These are phyloP conservation scores for Tremella fuciformis DNA, from an alignment of 768 basidiomycete species.

Conservation along the genomic window DNA sequence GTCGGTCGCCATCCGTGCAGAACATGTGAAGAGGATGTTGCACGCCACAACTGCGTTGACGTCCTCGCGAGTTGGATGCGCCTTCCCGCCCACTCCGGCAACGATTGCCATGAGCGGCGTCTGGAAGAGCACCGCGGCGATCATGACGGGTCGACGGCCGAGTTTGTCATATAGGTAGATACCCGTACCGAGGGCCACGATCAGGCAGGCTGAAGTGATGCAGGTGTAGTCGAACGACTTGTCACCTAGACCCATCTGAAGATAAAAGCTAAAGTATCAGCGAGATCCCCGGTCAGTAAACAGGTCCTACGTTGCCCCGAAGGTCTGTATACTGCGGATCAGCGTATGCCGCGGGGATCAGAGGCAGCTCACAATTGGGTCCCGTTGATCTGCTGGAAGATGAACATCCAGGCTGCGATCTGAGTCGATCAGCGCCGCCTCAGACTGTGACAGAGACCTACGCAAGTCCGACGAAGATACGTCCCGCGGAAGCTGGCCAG, in stretches of 20 bases:
- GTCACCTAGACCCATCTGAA: constrained; percentile 14
- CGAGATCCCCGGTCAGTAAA: background rate
- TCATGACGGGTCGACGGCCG: constrained; percentile 16
- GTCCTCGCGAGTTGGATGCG: constrained; percentile 7
- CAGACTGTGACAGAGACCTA: background rate
- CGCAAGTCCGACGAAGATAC: constrained; percentile 13
- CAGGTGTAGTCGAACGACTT: constrained; percentile 18
- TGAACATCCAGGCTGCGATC: constrained; percentile 9
- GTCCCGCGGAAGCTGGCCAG: constrained; percentile 5
- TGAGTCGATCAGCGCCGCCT: background rate
- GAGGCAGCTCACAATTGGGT: constrained; percentile 10
- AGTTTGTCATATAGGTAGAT: constrained; percentile 9
- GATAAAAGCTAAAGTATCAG: constrained; percentile 10
- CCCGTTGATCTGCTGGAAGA: constrained; percentile 14
- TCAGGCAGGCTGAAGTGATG: constrained; percentile 7
- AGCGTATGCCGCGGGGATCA: no score
- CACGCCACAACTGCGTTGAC: constrained; percentile 15
- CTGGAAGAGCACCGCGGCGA: constrained; percentile 4
- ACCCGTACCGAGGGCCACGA: constrained; percentile 7
- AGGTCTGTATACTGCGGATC: constrained; percentile 4
- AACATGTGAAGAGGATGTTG: constrained; percentile 14
- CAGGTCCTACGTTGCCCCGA: constrained; percentile 15
- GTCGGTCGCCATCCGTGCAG: background rate
- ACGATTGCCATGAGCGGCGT: constrained; percentile 9
- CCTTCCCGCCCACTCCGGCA: constrained; percentile 6